Evolutionary conservation across 2,329 filamentous ascomycete species (phyloP).

Genomic region (Arthrobotrys musiformis): DNA sequence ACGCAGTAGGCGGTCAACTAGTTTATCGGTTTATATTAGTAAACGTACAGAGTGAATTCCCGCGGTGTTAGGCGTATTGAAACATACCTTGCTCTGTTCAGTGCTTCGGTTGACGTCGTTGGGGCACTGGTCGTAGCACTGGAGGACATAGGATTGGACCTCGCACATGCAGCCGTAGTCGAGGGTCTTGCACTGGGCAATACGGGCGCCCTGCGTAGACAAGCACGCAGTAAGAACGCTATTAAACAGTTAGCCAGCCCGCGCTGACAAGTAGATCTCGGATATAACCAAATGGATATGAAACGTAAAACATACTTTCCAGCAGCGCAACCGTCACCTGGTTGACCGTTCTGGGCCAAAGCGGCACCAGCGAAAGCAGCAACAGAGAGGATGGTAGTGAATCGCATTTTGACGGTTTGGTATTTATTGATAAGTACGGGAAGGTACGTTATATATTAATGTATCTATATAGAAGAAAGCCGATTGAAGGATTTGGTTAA

Average conservation of each 20-base stretch:
- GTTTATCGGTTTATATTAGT: not conserved
- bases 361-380: slow-evolving; percentile 59
- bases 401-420: slow-evolving; percentile 54
- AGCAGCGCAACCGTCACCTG: slow-evolving; percentile 25
- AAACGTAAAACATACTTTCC: slow-evolving; percentile 18
- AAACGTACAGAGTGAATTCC: not conserved
- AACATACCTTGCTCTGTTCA: slow-evolving; percentile 42
- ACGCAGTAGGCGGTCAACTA: slow-evolving; percentile 50
- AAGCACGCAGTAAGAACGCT: slow-evolving; percentile 43
- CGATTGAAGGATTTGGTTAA: slow-evolving; percentile 13
- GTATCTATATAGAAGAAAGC: slow-evolving; percentile 5
- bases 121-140: slow-evolving; percentile 55
- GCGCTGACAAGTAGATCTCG: not conserved
- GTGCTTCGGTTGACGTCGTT: slow-evolving; percentile 36
- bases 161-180: slow-evolving; percentile 52
- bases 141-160: slow-evolving; percentile 31
- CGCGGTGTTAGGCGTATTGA: not conserved
- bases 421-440: slow-evolving; percentile 26
- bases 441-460: slow-evolving; percentile 22
- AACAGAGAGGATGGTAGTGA: slow-evolving; percentile 57
- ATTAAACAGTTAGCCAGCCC: not conserved
- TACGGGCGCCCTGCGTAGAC: slow-evolving; percentile 12
- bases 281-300: not conserved
- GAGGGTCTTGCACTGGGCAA: slow-evolving; percentile 25
- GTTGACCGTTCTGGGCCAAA: slow-evolving; percentile 57